Percentiles rank a stretch among this genome's conserved stretches.
Evolutionary conservation across 2,329 filamentous ascomycete genomes (phyloP).

Genomic region (Sordariomycetes sp.): DNA sequence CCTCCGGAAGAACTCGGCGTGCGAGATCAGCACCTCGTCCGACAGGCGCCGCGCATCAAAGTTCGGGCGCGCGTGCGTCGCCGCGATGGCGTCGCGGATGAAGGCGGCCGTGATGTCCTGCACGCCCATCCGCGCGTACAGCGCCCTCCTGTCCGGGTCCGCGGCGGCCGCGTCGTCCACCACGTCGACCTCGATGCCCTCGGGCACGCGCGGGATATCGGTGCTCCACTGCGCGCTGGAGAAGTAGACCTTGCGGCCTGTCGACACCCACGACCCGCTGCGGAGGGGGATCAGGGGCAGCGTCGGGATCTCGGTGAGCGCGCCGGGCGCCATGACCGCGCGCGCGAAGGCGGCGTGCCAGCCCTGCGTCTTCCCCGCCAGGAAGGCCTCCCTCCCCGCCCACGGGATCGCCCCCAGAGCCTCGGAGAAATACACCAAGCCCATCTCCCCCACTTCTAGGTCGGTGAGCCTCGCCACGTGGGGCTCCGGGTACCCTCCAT

Average conservation of each 20-base stretch:
- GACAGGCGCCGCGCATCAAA: background rate
- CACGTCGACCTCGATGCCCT: slow-evolving; percentile 1
- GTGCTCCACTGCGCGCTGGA: background rate
- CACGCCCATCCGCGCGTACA: background rate
- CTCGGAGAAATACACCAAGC: background rate
- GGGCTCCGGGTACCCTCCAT: too few relatives aligned
- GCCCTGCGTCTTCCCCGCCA: background rate
- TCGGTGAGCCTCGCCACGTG: too few relatives aligned
- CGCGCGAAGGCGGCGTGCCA: slow-evolving; percentile 4
- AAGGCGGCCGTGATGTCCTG: background rate
- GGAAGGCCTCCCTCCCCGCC: background rate
- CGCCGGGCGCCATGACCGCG: background rate
- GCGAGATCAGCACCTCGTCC: background rate
- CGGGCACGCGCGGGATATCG: too few relatives aligned
- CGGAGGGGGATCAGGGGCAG: slow-evolving; percentile 6
- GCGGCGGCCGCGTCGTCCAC: slow-evolving; percentile 3
- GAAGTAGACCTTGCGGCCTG: background rate
- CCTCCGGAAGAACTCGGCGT: background rate
- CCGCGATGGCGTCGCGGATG: background rate
- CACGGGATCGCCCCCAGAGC: background rate
- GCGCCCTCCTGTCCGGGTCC: background rate
- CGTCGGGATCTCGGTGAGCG: background rate
- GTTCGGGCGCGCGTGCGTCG: background rate
- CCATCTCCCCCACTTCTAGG: background rate
- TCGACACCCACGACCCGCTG: slow-evolving; percentile 3